Conservation (phyloP, 2,329 filamentous ascomycete species). For the Aspergillus sp. region DNA sequence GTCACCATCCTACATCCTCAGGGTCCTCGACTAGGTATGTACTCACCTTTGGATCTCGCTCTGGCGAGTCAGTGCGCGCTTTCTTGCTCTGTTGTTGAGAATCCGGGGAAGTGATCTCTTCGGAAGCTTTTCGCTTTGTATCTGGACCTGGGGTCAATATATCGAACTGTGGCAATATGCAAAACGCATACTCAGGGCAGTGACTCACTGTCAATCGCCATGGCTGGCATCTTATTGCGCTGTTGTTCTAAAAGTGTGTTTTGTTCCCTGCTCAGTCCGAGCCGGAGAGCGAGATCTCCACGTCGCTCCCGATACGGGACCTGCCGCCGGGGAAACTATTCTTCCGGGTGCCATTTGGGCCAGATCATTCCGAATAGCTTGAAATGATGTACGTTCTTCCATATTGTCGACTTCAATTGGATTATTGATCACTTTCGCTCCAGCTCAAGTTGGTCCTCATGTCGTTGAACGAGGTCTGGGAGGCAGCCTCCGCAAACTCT, state of each 20-base stretch:
- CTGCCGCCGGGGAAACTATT: constrained; percentile 15
- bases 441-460: constrained; percentile 23
- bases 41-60: constrained; percentile 27
- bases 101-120: constrained; percentile 38
- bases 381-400: background rate
- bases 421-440: too few species aligned
- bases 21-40: background rate
- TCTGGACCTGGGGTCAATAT: constrained; percentile 16
- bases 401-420: background rate
- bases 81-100: constrained; percentile 40
- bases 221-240: background rate
- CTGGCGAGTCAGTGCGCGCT: constrained; percentile 41
- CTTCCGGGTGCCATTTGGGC: constrained; percentile 15
- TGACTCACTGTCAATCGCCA: constrained; percentile 27
- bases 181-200: background rate
- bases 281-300: constrained; percentile 10
- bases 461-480: constrained; percentile 84
- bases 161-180: background rate
- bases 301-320: constrained; percentile 11
- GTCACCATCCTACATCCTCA: background rate
- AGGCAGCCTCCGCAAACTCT: constrained; percentile 78
- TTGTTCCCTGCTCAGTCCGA: constrained; percentile 1
- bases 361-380: constrained; percentile 10
- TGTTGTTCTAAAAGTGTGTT: background rate
- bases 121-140: constrained; percentile 44